Base-by-base conservation (phyloP, 164 flowering plant genomes). In the Aristolochia fimbriata region DNA sequence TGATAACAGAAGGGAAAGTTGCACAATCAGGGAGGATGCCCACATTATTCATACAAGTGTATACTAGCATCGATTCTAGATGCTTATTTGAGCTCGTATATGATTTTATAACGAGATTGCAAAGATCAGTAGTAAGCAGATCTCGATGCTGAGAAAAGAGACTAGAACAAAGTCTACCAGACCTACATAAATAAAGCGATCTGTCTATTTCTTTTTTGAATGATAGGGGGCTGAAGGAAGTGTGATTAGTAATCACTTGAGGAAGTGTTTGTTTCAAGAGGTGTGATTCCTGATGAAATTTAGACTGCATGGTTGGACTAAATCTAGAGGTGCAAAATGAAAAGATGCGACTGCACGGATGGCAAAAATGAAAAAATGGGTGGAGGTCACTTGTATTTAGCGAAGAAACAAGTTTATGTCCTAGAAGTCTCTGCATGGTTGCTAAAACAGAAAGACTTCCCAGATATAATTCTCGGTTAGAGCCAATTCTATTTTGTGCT, bases 1-100 rank as follows among this genome's bases (percentile, higher is more conserved):
- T 77, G 4, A 77, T 56, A 17, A 71, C 62, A 41, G 69, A 57
- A 5, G 81, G 70, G 47, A 66, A 69, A 17, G 71, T 69, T 23
- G 49, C 61, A 45, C 27, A 58, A 61, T 67, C 68, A 49, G 72
- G 68, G 59, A 51, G 60, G 55, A 71, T 24, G 19, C 74, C 77
- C 43, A 37, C 25, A 46, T 60, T 69, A 33, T 66, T 70, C 73
- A 71, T 70, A 56, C 65, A 72, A 57, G 51, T 15, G 46, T 55
- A 77, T 12, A 72, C 68, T 16, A 74, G 63, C 55, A 74, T 16
- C 20, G 76, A 67, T 51, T 74, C 57, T 20, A 58, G 41, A 31
- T 71, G 74, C 58, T 77, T 69, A 33, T 58, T 59, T 15, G 47
- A 48, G 16, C 62, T 50, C 21, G 70, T 68, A 27, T 56, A 73